Conservation (phyloP, 352 stramenopile species). For the Phytophthora pinifolia region DNA sequence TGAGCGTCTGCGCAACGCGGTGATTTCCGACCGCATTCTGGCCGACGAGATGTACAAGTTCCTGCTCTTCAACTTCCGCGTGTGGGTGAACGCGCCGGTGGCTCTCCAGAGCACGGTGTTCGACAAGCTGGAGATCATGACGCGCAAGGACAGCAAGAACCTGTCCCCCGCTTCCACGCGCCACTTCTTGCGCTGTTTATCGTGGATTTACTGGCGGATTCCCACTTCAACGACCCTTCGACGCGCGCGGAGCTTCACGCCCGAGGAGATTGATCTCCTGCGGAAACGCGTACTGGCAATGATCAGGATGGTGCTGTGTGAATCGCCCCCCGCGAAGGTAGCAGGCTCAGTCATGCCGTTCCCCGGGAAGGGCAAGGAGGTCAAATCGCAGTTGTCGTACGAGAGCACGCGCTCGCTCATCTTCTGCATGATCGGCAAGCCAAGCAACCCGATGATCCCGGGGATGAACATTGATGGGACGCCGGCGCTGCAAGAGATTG, state of each 20-base stretch:
- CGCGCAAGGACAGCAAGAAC: slow-evolving; percentile 68
- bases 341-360: slow-evolving; percentile 56
- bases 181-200: slow-evolving; percentile 81
- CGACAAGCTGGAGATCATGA: slow-evolving; percentile 80
- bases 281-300: slow-evolving; percentile 72
- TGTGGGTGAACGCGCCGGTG: slow-evolving; percentile 80
- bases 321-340: slow-evolving; percentile 55
- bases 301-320: slow-evolving; percentile 79
- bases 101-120: slow-evolving; percentile 74
- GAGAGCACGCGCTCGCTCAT: slow-evolving; percentile 82
- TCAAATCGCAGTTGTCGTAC: slow-evolving; percentile 79
- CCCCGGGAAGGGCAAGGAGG: slow-evolving; percentile 55
- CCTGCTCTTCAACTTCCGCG: slow-evolving; percentile 83
- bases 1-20: slow-evolving; percentile 68
- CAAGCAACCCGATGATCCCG: slow-evolving; percentile 68
- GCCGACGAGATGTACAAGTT: slow-evolving; percentile 84
- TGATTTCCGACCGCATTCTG: slow-evolving; percentile 78
- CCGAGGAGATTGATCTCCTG: slow-evolving; percentile 61
- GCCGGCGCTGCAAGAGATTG: slow-evolving; percentile 49
- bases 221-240: slow-evolving; percentile 48
- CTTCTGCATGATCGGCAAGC: slow-evolving; percentile 88
- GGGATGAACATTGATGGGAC: slow-evolving; percentile 67
- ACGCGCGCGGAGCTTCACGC: slow-evolving; percentile 45
- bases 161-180: slow-evolving; percentile 73
- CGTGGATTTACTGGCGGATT: slow-evolving; percentile 80